phyloP scores from a whole-genome alignment of 495 filamentous ascomycete species.

The Penicilliopsis zonata region DNA sequence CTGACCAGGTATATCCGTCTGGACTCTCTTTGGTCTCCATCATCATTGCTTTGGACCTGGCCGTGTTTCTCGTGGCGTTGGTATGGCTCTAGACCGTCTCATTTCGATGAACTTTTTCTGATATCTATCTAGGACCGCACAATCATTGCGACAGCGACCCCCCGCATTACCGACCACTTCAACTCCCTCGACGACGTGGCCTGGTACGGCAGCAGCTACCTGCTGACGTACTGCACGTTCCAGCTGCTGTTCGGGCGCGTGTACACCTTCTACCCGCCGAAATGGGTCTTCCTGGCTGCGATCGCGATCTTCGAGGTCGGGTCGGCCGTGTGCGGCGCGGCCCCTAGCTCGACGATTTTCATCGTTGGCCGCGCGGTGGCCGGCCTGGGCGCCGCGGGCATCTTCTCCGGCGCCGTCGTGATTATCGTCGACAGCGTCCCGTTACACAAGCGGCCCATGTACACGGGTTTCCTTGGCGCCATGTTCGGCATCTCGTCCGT shows the following conservation, averaged over 20 bases:
- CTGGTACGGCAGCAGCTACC: constrained; percentile 54
- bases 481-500: too few relatives aligned
- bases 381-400: constrained; percentile 9
- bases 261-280: constrained; percentile 44
- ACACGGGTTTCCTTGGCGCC: constrained; percentile 52
- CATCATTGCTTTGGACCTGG: constrained; percentile 17
- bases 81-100: constrained; percentile 5
- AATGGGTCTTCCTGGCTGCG: constrained; percentile 44
- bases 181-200: constrained; percentile 49
- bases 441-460: constrained; percentile 46
- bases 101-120: not conserved
- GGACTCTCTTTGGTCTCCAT: constrained; percentile 8
- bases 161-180: constrained; percentile 54
- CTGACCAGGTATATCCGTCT: constrained; percentile 8
- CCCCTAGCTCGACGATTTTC: constrained; percentile 48
- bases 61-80: constrained; percentile 22
- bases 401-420: constrained; percentile 56
- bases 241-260: constrained; percentile 51
- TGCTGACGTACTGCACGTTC: constrained; percentile 47
- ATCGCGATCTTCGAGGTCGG: constrained; percentile 60
- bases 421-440: constrained; percentile 59
- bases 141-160: constrained; percentile 60
- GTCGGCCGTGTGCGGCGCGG: constrained; percentile 51
- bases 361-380: constrained; percentile 19
- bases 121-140: too few relatives aligned